Evolutionary conservation across 176 grass and related monocot species (phyloP).

Genomic region (Otatea glauca): DNA sequence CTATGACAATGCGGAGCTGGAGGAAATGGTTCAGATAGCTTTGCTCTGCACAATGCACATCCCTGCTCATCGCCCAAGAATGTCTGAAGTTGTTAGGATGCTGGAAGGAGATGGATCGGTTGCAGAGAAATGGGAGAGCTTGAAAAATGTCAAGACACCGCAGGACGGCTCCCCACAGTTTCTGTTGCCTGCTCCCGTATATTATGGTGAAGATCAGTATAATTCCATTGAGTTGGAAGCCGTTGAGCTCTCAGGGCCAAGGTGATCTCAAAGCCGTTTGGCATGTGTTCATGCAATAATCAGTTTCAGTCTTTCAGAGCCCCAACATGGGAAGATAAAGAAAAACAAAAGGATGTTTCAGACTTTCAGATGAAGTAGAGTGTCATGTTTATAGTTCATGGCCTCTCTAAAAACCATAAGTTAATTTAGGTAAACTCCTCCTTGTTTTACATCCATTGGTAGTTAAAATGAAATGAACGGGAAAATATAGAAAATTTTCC

Average conservation of each 20-base stretch:
- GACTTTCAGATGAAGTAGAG: not conserved
- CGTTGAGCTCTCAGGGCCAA: conserved; percentile 77
- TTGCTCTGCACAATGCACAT: conserved; percentile 74
- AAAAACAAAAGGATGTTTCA: conserved; percentile 9
- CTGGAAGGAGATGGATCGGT: conserved; percentile 62
- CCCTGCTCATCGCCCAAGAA: conserved; percentile 63
- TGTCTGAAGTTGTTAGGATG: conserved; percentile 78
- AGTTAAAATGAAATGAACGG: not conserved
- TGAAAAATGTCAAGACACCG: conserved; percentile 46
- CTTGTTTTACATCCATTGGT: not conserved
- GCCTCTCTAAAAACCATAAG: conserved; percentile 18
- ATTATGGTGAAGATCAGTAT: conserved; percentile 32
- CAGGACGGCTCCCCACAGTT: conserved; percentile 26
- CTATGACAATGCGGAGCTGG: conserved; percentile 57
- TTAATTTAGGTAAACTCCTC: not conserved
- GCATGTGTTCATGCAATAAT: not conserved
- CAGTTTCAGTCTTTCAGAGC: conserved; percentile 3
- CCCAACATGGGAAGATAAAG: not conserved
- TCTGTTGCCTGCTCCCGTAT: not conserved
- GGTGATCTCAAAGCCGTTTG: conserved; percentile 45
- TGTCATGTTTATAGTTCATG: conserved; percentile 6
- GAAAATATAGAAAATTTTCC: not conserved
- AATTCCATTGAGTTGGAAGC: conserved; percentile 62
- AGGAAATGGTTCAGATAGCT: conserved; percentile 76
- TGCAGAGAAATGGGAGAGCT: conserved; percentile 68